Percentiles rank a stretch among this genome's conserved stretches.
Evolutionary conservation across 495 filamentous ascomycete species (phyloP).

Genomic region (Polyplosphaeria fusca): DNA sequence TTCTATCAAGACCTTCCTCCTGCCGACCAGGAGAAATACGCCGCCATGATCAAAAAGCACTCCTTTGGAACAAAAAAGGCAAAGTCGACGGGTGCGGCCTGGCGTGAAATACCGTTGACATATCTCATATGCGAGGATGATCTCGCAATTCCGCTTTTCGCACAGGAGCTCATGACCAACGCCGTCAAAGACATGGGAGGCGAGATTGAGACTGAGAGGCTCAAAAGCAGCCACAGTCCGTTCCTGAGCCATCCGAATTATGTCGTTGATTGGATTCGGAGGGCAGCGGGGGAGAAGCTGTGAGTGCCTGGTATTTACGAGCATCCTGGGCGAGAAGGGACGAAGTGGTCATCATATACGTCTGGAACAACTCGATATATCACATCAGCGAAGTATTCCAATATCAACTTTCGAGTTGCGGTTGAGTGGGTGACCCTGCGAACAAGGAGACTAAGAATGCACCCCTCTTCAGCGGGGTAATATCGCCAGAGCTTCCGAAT

Average conservation of each 20-base stretch:
- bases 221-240: slow-evolving; percentile 24
- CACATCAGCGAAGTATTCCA: too few relatives aligned
- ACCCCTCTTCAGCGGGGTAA: too few relatives aligned
- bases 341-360: too few relatives aligned
- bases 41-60: slow-evolving; percentile 2
- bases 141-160: slow-evolving; percentile 17
- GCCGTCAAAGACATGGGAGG: slow-evolving; percentile 2
- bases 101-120: slow-evolving; percentile 17
- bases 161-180: slow-evolving; percentile 19
- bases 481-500: too few relatives aligned
- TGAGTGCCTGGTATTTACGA: too few relatives aligned
- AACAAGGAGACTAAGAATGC: too few relatives aligned
- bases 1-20: slow-evolving; percentile 23
- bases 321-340: too few relatives aligned
- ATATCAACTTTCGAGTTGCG: too few relatives aligned
- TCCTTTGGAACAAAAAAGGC: slow-evolving; percentile 15
- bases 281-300: slow-evolving; percentile 17
- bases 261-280: slow-evolving; percentile 11
- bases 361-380: too few relatives aligned
- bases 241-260: slow-evolving; percentile 22
- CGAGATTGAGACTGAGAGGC: slow-evolving; percentile 18
- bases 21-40: not conserved
- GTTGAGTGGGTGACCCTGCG: too few relatives aligned
- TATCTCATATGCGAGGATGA: slow-evolving; percentile 29
- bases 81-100: slow-evolving; percentile 10